Evolutionary conservation across 805 yeast genomes (phyloP).

Genomic region (Barnettozyma populi): DNA sequence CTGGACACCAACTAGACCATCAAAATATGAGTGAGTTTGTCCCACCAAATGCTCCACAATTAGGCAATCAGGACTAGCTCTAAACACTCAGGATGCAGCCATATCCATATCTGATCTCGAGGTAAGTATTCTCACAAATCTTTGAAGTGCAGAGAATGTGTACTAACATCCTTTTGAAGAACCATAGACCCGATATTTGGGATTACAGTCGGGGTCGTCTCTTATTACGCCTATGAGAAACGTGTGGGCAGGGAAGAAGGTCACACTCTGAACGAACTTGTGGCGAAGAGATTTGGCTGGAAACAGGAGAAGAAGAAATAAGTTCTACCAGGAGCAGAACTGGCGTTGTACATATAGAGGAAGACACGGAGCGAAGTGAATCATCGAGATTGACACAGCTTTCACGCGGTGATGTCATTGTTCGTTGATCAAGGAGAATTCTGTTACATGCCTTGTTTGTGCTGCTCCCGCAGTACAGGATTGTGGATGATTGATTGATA

Average conservation of each 20-base stretch:
- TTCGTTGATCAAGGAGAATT: too few relatives aligned
- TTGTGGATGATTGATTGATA: too few relatives aligned
- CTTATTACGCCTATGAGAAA: conserved; percentile 60
- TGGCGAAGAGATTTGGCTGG: conserved; percentile 30
- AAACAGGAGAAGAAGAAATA: background rate
- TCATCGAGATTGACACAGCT: too few relatives aligned
- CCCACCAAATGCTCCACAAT: background rate
- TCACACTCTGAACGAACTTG: conserved; percentile 51
- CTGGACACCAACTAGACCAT: background rate
- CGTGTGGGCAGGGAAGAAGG: conserved; percentile 54
- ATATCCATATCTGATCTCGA: conserved; percentile 22
- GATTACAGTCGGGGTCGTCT: conserved; percentile 51
- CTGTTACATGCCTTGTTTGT: too few relatives aligned
- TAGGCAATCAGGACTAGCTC: background rate
- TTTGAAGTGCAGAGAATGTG: background rate
- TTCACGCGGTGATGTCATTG: too few relatives aligned
- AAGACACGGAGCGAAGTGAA: background rate
- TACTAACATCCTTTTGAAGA: conserved; percentile 19
- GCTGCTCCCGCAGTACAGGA: too few relatives aligned
- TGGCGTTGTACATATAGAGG: background rate
- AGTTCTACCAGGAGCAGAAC: background rate
- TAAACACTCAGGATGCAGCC: conserved; percentile 6
- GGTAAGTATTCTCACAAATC: conserved; percentile 11
- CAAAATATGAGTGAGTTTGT: background rate
- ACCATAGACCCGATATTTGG: conserved; percentile 63